These are phyloP conservation scores for Macadamia tetraphylla DNA, from an alignment of 164 flowering plant species.

Conservation along the genomic window DNA sequence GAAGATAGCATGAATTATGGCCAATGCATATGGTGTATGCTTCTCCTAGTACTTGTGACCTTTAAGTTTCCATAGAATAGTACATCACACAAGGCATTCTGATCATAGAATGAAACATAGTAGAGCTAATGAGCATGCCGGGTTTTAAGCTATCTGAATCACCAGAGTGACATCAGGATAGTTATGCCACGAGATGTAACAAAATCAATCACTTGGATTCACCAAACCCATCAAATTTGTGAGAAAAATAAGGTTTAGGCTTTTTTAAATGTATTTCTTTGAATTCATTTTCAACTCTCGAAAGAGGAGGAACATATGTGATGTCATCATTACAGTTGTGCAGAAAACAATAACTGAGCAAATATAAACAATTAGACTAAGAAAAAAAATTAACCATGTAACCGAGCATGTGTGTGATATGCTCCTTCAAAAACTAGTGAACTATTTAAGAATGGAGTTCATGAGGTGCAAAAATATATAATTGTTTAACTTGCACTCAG, in stretches of 20 bases:
- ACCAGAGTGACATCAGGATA: constrained; percentile 95
- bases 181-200: constrained; percentile 86
- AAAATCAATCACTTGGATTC: constrained; percentile 63
- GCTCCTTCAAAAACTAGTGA: constrained; percentile 66
- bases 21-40: background rate
- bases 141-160: constrained; percentile 56
- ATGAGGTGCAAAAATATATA: constrained; percentile 70
- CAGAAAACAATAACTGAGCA: background rate
- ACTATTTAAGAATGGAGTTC: constrained; percentile 66
- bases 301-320: too few relatives aligned
- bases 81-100: background rate
- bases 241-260: constrained; percentile 66
- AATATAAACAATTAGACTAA: constrained; percentile 10
- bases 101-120: background rate
- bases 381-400: constrained; percentile 18
- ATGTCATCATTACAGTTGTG: too few relatives aligned
- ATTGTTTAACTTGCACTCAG: constrained; percentile 68
- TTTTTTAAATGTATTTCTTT: constrained; percentile 85
- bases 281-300: constrained; percentile 61
- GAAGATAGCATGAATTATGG: background rate
- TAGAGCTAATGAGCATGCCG: background rate
- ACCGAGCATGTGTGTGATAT: constrained; percentile 46
- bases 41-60: background rate
- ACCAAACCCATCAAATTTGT: constrained; percentile 75
- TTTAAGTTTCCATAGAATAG: too few relatives aligned